Conservation (phyloP, 2,329 filamentous ascomycete species). For the Ampelomyces quisqualis region DNA sequence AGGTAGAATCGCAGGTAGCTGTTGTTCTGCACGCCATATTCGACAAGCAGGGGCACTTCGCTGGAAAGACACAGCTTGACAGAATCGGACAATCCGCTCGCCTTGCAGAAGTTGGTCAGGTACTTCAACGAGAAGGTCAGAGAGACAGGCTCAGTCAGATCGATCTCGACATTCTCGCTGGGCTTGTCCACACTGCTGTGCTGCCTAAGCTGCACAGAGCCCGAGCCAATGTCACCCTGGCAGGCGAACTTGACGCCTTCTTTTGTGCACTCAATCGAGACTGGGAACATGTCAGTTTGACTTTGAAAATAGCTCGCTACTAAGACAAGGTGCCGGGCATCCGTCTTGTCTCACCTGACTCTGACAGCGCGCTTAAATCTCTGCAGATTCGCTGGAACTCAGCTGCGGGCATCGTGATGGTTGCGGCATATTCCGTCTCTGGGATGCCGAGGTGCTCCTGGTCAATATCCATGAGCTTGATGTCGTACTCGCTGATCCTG, state of each 20-base stretch:
- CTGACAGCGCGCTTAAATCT: conserved; percentile 87
- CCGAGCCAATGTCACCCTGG: conserved; percentile 93
- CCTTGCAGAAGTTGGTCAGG: conserved; percentile 99
- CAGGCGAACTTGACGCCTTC: conserved; percentile 95
- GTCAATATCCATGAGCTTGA: conserved; percentile 99
- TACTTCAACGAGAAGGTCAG: conserved; percentile 99
- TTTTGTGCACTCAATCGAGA: conserved; percentile 93
- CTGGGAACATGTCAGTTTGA: conserved; percentile 53
- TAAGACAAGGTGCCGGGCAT: no score
- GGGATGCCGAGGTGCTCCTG: conserved; percentile 99
- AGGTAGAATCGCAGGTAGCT: conserved; percentile 97
- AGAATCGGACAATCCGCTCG: conserved; percentile 73
- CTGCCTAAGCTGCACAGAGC: conserved; percentile 85
- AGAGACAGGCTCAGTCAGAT: conserved; percentile 86
- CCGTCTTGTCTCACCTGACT: conserved; percentile 94
- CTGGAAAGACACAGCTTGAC: conserved; percentile 94
- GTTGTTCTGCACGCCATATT: conserved; percentile 80
- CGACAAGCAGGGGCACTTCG: conserved; percentile 93
- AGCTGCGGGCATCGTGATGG: conserved; percentile 79
- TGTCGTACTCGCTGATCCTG: conserved; percentile 95
- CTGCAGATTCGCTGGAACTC: conserved; percentile 96
- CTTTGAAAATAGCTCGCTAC: background rate
- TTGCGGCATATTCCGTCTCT: conserved; percentile 96
- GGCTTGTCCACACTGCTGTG: conserved; percentile 90
- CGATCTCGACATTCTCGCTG: conserved; percentile 80